phyloP scores from a whole-genome alignment of 768 basidiomycete genomes.

The Boletus sp. region DNA sequence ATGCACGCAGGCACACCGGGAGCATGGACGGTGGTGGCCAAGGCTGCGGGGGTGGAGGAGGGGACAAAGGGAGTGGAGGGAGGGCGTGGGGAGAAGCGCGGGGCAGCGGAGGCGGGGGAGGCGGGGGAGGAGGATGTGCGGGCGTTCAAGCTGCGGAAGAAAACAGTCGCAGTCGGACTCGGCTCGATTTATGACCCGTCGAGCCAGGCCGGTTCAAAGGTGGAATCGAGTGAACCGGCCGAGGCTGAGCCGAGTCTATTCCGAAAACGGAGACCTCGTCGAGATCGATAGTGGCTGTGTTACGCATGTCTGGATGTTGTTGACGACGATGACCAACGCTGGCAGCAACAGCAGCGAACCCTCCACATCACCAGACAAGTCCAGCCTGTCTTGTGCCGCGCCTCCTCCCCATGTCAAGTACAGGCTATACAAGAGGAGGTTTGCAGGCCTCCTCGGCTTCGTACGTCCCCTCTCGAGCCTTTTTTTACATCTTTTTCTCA shows the following conservation, averaged over 20 bases:
- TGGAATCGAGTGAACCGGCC: conserved; percentile 18
- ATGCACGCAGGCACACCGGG: conserved; percentile 69
- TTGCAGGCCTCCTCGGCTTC: conserved; percentile 59
- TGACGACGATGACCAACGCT: background rate
- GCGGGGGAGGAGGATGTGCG: conserved; percentile 51
- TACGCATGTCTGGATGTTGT: background rate
- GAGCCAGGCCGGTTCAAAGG: conserved; percentile 12
- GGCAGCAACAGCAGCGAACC: background rate
- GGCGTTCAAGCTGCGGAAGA: conserved; percentile 66
- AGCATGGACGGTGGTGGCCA: conserved; percentile 67
- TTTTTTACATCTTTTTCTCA: background rate
- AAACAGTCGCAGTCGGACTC: conserved; percentile 54
- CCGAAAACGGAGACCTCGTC: conserved; percentile 17
- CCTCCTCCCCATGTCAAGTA: conserved; percentile 32
- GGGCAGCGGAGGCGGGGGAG: background rate
- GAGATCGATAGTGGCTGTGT: background rate
- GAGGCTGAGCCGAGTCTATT: conserved; percentile 12
- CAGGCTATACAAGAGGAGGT: conserved; percentile 67
- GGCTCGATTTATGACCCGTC: conserved; percentile 79
- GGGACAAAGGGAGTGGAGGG: background rate
- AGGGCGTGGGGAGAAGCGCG: conserved; percentile 34
- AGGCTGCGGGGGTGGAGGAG: background rate
- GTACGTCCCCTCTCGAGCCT: conserved; percentile 28
- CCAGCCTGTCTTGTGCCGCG: background rate
- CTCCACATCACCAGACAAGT: background rate